Conservation (phyloP, 257 asterid species). For the Verbascum thapsus region DNA sequence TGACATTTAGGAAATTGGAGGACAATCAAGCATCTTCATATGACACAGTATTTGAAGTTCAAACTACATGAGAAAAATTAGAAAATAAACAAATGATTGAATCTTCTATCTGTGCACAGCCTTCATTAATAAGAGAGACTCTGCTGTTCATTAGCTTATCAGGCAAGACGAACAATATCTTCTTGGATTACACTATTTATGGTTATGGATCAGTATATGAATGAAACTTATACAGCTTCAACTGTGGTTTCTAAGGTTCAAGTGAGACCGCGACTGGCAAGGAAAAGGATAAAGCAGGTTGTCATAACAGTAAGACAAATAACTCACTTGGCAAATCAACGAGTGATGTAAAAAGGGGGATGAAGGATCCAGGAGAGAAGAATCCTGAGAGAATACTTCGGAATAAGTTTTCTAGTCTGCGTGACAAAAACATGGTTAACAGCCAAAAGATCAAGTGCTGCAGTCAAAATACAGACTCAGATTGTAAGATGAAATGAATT, state of each 20-base stretch:
- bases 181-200: neutral
- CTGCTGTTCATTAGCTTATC: conserved; percentile 12
- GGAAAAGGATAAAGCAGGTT: conserved; percentile 16
- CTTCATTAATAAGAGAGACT: conserved; percentile 11
- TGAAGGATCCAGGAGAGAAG: conserved; percentile 81
- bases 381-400: conserved; percentile 57
- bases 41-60: conserved; percentile 1
- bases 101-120: conserved; percentile 1
- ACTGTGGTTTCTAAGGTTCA: conserved; percentile 12
- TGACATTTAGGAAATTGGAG: neutral
- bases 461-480: conserved; percentile 19
- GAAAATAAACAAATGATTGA: conserved; percentile 4
- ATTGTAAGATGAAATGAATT: neutral
- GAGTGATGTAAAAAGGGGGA: conserved; percentile 73
- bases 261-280: neutral
- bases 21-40: conserved; percentile 13
- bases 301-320: conserved; percentile 22
- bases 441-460: conserved; percentile 13
- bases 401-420: conserved; percentile 69
- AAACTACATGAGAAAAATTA: conserved; percentile 11
- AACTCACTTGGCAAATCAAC: conserved; percentile 88
- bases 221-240: neutral
- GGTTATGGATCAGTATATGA: neutral
- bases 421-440: conserved; percentile 21
- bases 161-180: neutral